Evolutionary conservation across 495 filamentous ascomycete species (phyloP), one percentile per base, ranked within the genome.

Genomic region (Neurospora sp.): DNA sequence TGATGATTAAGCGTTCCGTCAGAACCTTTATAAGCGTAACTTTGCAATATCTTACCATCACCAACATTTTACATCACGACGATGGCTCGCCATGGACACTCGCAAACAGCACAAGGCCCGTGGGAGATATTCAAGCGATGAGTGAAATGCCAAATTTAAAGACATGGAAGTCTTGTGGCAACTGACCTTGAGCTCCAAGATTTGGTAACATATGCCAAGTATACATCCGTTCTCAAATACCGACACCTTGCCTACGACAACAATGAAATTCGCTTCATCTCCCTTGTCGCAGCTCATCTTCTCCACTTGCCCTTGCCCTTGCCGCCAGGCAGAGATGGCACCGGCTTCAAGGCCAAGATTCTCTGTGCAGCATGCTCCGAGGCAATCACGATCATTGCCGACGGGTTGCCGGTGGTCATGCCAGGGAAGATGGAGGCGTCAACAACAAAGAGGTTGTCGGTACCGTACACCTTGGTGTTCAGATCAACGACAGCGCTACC

Each of bases 401-500:
- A 85, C 53, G 89, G 89, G 81, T 90, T 90, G 68, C 85, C 88
- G 5, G 86, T 86, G 40, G 87, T 81, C 81, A 87, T 87, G 69
- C 87, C 88, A 2, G 89, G 89, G 85, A 90, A 90, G 77, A 90
- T 87, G 61, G 87, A 88, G 7, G 85, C 89, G 74, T 90, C 89
- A 65, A 90, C 85, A 44, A 90, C 87, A 75, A 88, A 89, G 72
- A 93, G 81, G 82, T 92, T 92, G 74, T 91, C 87, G 8, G 86
- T 91, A 73, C 91, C 91, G 71, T 92, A 93, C 68, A 92, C 90
- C 83, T 90, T 89, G 74, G 89, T 87, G 82, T 92, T 85, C 31
- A 84, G 78, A 71, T 93, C 91, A 12, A 93, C 90, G n/a, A 93
- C 91, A 18, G 85, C 75, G 18, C 87, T 89, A 41, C 91, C 91